Evolutionary conservation across 2,329 filamentous ascomycete species (phyloP).

Genomic region (Colletotrichum navitas): DNA sequence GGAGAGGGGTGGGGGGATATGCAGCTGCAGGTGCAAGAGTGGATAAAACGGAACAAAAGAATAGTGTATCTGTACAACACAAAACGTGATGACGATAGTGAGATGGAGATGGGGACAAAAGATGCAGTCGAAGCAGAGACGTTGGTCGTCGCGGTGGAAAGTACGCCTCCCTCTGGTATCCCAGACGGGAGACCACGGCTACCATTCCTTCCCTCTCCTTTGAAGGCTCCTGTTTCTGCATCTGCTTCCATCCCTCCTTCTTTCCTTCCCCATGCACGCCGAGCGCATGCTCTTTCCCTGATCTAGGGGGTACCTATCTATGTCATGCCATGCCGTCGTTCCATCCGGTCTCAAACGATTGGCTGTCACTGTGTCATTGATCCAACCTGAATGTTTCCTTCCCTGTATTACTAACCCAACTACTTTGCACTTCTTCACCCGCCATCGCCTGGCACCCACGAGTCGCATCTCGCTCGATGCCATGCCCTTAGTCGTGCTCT

Average conservation of each 20-base stretch:
- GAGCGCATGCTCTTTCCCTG: conserved; percentile 1
- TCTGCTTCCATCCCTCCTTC: conserved; percentile 2
- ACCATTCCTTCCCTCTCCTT: conserved; percentile 11
- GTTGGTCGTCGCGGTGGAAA: not conserved
- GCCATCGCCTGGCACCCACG: not conserved
- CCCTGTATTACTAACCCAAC: not conserved
- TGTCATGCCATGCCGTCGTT: conserved; percentile 8
- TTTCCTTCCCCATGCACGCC: not conserved
- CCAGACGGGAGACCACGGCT: not conserved
- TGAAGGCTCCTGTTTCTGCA: not conserved
- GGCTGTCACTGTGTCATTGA: conserved; percentile 4
- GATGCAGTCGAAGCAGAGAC: not conserved
- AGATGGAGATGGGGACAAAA: not conserved
- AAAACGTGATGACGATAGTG: not conserved
- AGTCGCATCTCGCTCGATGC: not conserved
- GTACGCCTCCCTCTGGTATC: not conserved
- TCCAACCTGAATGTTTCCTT: not conserved
- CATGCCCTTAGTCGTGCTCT: not conserved
- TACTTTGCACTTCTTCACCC: not conserved
- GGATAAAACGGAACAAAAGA: not conserved
- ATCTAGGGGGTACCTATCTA: not conserved
- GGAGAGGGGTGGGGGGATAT: not conserved
- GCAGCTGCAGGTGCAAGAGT: conserved; percentile 31
- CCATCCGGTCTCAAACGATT: not conserved
- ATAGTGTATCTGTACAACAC: too few species aligned